Evolutionary conservation across 176 grass and related monocot species (phyloP), one percentile per base, ranked within the genome.

Genomic region (Carex myosuroides): DNA sequence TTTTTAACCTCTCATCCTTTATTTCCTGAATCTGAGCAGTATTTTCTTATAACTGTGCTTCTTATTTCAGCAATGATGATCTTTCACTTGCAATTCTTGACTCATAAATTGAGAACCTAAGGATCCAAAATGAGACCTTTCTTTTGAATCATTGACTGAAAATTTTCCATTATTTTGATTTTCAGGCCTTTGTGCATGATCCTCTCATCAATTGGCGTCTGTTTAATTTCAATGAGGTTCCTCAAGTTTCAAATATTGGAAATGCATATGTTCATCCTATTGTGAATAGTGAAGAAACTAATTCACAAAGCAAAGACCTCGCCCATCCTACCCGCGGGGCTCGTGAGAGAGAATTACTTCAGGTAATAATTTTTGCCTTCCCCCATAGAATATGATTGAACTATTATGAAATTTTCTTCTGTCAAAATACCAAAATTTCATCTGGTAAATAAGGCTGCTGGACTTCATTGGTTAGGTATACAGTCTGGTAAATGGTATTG

Each of bases 161-260:
- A 8, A 7, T 79, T 14, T 57, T 57, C n/a, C 26, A 8, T 55
- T 82, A 18, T 61, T 65, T 35, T 87, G 70, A 73, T 83, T 83
- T 85, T 68, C 89, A 98, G 96, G 96, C 96, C 70, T 98, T 93
- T 92, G 96, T 98, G 62, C 96, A 98, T 88, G 96, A 98, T 79
- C 96, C 96, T 1, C 81, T 98, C 24, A 98, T 98, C 76, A 98
- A 98, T 78, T 98, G 96, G 96, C 91, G 96, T 71, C 57, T 98
- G 80, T 95, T 98, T 88, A 95, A 95, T 91, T 98, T 98, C 83
- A 98, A 93, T 68, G 96, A 98, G 90, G 96, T 98, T 81, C 96
- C 93, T 84, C 96, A 98, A 98, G 89, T 93, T 87, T 79, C 92
- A 52, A 94, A 92, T 87, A 85, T 87, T 77, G 94, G 84, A 79